phyloP scores from a whole-genome alignment of 73 alveolate genomes.

The Paramecium pentaurelia region DNA sequence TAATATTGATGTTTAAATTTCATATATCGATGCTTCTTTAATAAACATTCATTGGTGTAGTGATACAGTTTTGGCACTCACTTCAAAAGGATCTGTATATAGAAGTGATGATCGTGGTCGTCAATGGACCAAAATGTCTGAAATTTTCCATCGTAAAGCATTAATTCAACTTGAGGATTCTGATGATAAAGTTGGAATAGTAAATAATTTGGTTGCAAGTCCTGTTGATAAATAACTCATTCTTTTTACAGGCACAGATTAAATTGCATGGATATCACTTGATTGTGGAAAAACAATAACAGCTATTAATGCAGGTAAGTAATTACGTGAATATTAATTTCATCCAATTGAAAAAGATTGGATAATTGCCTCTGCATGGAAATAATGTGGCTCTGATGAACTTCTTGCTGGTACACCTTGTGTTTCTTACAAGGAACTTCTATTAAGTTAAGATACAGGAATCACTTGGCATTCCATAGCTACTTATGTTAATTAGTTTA shows the following conservation, averaged over 20 bases:
- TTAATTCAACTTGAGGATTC: slow-evolving; percentile 40
- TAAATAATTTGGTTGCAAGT: slow-evolving; percentile 57
- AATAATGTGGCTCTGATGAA: slow-evolving; percentile 62
- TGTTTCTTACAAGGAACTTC: slow-evolving; percentile 67
- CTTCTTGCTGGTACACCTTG: background rate
- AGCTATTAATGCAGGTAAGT: slow-evolving; percentile 75
- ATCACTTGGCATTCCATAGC: slow-evolving; percentile 66
- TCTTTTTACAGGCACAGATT: slow-evolving; percentile 73
- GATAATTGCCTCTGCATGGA: slow-evolving; percentile 84
- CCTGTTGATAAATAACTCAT: slow-evolving; percentile 75
- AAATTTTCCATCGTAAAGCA: slow-evolving; percentile 52
- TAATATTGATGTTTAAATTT: background rate
- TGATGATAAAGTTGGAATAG: slow-evolving; percentile 63
- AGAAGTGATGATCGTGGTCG: slow-evolving; percentile 80
- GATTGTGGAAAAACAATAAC: slow-evolving; percentile 76
- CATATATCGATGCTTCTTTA: slow-evolving; percentile 60
- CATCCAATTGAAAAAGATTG: slow-evolving; percentile 83
- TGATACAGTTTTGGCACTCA: slow-evolving; percentile 67
- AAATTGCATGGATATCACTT: slow-evolving; percentile 79
- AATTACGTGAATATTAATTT: slow-evolving; percentile 73
- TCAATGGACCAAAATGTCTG: slow-evolving; percentile 70
- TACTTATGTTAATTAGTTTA: slow-evolving; percentile 84
- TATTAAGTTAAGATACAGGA: slow-evolving; percentile 73
- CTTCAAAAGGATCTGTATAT: slow-evolving; percentile 70
- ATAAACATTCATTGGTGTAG: slow-evolving; percentile 81